Evolutionary conservation across 1,284 basidiomycete species (phyloP).

Genomic region (Marasmius fiardii): DNA sequence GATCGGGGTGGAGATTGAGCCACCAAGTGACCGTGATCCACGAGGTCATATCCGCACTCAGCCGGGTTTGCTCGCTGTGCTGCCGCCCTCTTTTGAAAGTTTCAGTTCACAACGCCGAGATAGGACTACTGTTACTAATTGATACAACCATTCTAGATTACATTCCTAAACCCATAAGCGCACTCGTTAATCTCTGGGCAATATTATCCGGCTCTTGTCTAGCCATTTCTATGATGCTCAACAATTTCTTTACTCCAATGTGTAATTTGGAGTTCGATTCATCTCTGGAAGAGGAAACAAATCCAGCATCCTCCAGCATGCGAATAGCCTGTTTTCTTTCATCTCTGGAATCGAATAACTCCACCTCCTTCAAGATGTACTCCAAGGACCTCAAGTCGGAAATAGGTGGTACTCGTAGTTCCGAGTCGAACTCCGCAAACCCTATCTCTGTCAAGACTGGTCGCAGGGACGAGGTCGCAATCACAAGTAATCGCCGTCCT

Average conservation of each 20-base stretch:
- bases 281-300: conserved; percentile 47
- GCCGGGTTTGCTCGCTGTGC: no score
- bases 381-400: conserved; percentile 72
- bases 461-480: conserved; percentile 91
- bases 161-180: conserved; percentile 62
- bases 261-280: conserved; percentile 50
- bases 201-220: conserved; percentile 86
- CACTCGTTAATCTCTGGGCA: conserved; percentile 70
- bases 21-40: not conserved
- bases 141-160: conserved; percentile 17
- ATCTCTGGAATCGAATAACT: conserved; percentile 66
- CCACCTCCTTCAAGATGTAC: conserved; percentile 78
- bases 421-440: conserved; percentile 87
- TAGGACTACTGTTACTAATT: no score
- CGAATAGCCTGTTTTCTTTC: conserved; percentile 62
- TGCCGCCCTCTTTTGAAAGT: no score
- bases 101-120: no score
- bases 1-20: not conserved
- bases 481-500: conserved; percentile 88
- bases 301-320: conserved; percentile 76
- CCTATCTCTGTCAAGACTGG: conserved; percentile 91
- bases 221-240: conserved; percentile 95
- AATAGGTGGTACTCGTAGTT: conserved; percentile 86
- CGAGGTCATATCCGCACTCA: no score
- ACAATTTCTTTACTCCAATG: conserved; percentile 92